Evolutionary conservation across 805 yeast genomes (phyloP), one percentile per base, ranked within the genome.

Genomic region (Kodamaea hsintzibuensis): DNA sequence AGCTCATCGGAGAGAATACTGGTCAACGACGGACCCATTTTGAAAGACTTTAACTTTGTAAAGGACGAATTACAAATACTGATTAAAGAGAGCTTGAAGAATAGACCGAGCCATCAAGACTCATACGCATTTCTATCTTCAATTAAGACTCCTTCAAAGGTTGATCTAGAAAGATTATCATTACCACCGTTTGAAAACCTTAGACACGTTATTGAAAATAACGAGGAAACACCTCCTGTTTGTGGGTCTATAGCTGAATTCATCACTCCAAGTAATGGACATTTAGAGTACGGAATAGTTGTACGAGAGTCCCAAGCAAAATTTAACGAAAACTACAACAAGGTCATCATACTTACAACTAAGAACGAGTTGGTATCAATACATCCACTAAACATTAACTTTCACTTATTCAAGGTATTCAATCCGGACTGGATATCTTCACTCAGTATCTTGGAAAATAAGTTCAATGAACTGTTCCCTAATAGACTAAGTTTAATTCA

Each of bases 201-300:
- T 22, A 33, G 42, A n/a, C 61, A 60, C 9, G 62, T 65, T 7
- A 38, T 58, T 2, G 54, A 55, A 2, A 46, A 53, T 12, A 67
- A 61, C 50, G 55, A 58, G 16, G 53, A 35, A 35, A 46, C 42
- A 5, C 51, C 61, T 7, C 72, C 74, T 0, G 52, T 47, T 1
- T 54, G 55, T 3, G 83, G 83, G 1, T 72, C 80, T 2, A 53
- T 79, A 1, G 71, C 79, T 7, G 80, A 77, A 55, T 69, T 68
- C 53, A 44, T 56, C 0, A 60, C 65, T 27, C 61, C 42, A 12
- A 30, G 13, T 9, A 16, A 18, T 25, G 40, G 22, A 8, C 33
- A 46, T 0, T 50, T 64, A 4, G 52, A 51, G 2, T 61, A 73
- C 50, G 83, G 82, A 2, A 58, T 77, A 1, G 80, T 79, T 2